Evolutionary conservation across 495 filamentous ascomycete genomes (phyloP).

Genomic region (Aspergillus steynii): DNA sequence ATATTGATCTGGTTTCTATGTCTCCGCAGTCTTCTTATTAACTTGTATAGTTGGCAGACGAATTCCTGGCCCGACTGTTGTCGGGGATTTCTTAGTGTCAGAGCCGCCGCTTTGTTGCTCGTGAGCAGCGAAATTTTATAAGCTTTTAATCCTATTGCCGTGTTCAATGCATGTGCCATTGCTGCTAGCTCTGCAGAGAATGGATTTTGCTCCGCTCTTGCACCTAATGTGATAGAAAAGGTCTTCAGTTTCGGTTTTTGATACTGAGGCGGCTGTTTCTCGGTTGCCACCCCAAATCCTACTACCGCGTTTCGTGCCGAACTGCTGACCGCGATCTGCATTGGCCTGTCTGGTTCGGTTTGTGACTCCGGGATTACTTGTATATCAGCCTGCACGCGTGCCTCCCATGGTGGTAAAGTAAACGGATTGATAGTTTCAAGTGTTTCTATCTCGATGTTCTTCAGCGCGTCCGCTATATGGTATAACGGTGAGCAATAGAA

Average conservation of each 20-base stretch:
- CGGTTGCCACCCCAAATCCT: no score
- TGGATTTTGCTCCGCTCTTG: conserved; percentile 11
- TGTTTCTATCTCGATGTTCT: conserved; percentile 15
- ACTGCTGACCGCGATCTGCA: no score
- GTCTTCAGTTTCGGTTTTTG: no score
- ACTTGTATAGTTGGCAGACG: conserved; percentile 22
- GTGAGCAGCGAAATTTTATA: conserved; percentile 21
- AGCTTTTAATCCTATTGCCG: conserved; percentile 10
- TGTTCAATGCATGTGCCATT: conserved; percentile 20
- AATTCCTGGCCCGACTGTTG: conserved; percentile 23
- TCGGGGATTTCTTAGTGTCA: conserved; percentile 23
- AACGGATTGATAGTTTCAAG: no score
- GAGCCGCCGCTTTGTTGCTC: conserved; percentile 25
- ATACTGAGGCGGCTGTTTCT: no score
- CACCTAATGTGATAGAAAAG: no score
- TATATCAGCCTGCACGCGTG: conserved; percentile 13
- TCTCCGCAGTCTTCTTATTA: conserved; percentile 21
- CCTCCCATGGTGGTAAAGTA: no score
- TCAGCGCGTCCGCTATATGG: conserved; percentile 12
- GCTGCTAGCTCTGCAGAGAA: conserved; percentile 22
- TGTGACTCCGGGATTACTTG: conserved; percentile 4
- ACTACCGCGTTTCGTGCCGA: no score
- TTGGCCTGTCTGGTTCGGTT: conserved; percentile 11
- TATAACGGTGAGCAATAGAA: conserved; percentile 13
- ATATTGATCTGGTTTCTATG: conserved; percentile 21